Evolutionary conservation across 129 eudicot genomes (phyloP), one percentile per base, ranked within the genome.

Genomic region (Deinandra increscens): DNA sequence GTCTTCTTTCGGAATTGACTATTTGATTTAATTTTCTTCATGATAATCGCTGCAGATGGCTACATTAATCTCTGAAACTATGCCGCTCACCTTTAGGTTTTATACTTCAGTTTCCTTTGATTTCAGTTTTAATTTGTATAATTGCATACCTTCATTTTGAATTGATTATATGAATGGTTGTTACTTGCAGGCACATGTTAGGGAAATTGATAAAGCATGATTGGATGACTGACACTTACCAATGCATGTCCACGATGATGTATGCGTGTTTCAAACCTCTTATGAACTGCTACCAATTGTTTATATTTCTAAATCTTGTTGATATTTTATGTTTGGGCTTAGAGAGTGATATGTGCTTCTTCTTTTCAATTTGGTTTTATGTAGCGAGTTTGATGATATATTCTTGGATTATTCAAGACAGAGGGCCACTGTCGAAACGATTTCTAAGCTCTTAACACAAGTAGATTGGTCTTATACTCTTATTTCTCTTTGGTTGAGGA

Each of bases 211-310:
- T 33, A 89, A 89, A 73, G 75, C 99, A 93, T 44, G 95, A 93
- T 62, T 76, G 89, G 87, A 87, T 93, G 95, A 71, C 62, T 37
- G 92, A 93, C 51, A 31, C 82, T 38, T n/a, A 83, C 12, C 71
- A 97, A 45, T 86, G 97, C 92, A 79, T 82, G 69, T 85, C 97
- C 17, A 85, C 89, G 95, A 93, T 83, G 90, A 84, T 89, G 99
- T 93, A 89, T 73, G 94, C 41, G 71, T 29, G 14, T 54, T 67
- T 53, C 0, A 20, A 8, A 38, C 23, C 41, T 71, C 59, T 64
- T n/a, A 46, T 23, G 12, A 72, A 31, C 18, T 58, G 7, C 9
- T 54, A 42, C 7, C 60, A 54, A 15, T 54, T 65, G 67, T 31
- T 64, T 42, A 15, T 41, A 33, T 41, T 34, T 26, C 20, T 37